phyloP scores from a whole-genome alignment of 2,329 filamentous ascomycete genomes.

The Rutstroemia sp. region DNA sequence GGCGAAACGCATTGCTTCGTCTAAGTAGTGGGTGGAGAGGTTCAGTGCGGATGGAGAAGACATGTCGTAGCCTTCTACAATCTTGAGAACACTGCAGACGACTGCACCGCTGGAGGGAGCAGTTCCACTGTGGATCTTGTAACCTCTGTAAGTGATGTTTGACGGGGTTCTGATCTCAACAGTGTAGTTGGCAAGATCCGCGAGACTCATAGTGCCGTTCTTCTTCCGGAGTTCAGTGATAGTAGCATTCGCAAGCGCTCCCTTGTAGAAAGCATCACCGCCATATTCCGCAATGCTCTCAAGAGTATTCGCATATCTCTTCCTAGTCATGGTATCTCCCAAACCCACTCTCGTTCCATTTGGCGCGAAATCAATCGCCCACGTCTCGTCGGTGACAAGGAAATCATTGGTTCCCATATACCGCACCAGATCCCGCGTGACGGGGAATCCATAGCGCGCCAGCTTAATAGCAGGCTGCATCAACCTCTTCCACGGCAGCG shows the following conservation, averaged over 20 bases:
- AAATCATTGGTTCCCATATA: constrained; percentile 58
- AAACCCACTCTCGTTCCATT: constrained; percentile 65
- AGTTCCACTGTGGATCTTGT: constrained; percentile 59
- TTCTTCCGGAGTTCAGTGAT: constrained; percentile 58
- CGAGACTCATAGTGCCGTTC: constrained; percentile 80
- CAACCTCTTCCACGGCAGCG: constrained; percentile 46
- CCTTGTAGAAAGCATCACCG: constrained; percentile 65
- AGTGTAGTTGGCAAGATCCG: constrained; percentile 69
- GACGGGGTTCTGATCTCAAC: constrained; percentile 57
- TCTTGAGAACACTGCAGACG: constrained; percentile 68
- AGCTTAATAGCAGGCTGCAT: constrained; percentile 52
- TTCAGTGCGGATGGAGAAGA: constrained; percentile 47
- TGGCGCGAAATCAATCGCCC: constrained; percentile 84
- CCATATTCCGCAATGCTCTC: constrained; percentile 70
- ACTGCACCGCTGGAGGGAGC: constrained; percentile 76
- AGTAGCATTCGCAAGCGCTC: constrained; percentile 65
- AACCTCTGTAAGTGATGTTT: constrained; percentile 60
- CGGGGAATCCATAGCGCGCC: constrained; percentile 53
- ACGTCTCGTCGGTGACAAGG: constrained; percentile 65
- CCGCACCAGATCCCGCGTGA: constrained; percentile 53
- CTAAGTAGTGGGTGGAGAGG: constrained; percentile 56
- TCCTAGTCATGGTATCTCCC: constrained; percentile 73
- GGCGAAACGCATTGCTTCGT: constrained; percentile 60
- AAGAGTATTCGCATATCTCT: constrained; percentile 73
- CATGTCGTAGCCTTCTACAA: constrained; percentile 64